Evolutionary conservation across 2,329 filamentous ascomycete species (phyloP), one percentile per base, ranked within the genome.

Genomic region (Kalmusia sp.): DNA sequence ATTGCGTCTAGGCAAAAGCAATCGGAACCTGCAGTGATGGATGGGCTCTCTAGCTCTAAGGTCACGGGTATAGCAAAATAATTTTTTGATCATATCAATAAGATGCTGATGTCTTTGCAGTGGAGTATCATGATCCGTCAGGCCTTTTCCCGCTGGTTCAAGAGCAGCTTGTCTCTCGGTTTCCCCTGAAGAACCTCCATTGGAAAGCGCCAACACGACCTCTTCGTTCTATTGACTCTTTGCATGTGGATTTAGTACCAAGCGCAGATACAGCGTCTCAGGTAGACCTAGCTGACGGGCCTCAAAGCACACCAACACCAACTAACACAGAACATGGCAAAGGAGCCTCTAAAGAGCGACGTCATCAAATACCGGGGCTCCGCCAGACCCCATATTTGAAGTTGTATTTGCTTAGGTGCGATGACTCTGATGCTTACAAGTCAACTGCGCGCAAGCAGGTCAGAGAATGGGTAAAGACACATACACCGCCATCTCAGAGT

Each of bases 191-290:
- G 59, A 96, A 98, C 68, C 86, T 99, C 39, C 92, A 98, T 70
- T 99, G 95, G 95, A 96, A 98, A 74, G 96, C 95, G 12, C 91
- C 96, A 56, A 89, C 89, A 24, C 89, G 95, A 0, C 95, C 95
- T 2, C 79, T 98, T 30, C 89, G 95, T 61, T 97, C 95, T 12
- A 99, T 99, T 72, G 89, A 92, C 68, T 93, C 92, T 11, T 85
- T 99, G 34, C 92, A 97, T 69, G 86, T 98, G 66, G 92, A 96
- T 57, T 87, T 98, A 54, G 81, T 93, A n/a, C 84, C 88, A 6
- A 74, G 80, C 77, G 67, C 75, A 63, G 80, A 67, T 72, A 86
- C 77, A 67, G 80, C 75, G 6, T 69, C 69, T 52, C 74, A 63
- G 57, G 72, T 62, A 15, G 61, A 58, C 27, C 37, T 63, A 46